These are phyloP conservation scores for Colletotrichum sp. DNA, from an alignment of 2,329 filamentous ascomycete species.

Conservation along the genomic window DNA sequence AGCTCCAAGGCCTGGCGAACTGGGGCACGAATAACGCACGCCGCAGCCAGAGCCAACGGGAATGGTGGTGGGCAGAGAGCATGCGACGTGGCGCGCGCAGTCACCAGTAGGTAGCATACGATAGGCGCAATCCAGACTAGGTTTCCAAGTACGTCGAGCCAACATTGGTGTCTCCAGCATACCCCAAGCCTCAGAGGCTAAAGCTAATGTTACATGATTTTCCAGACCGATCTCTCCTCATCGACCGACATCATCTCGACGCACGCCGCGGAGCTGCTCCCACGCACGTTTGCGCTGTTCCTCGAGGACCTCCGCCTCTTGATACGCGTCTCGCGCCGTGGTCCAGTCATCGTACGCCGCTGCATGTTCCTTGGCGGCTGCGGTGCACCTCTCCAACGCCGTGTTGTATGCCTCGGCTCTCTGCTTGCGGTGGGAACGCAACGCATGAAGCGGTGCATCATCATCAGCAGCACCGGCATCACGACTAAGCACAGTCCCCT, in stretches of 20 bases:
- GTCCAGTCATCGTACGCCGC: not conserved
- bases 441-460: not conserved
- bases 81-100: not conserved
- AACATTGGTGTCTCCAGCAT: not conserved
- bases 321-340: not conserved
- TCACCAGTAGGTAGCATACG: not conserved
- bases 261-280: not conserved
- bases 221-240: not conserved
- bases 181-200: not conserved
- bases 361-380: not conserved
- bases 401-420: not conserved
- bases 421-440: not conserved
- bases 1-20: not conserved
- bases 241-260: not conserved
- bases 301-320: not conserved
- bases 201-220: not conserved
- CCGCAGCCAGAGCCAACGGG: not conserved
- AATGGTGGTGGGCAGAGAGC: not conserved
- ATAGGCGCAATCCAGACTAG: not conserved
- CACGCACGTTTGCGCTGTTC: not conserved
- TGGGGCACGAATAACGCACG: not conserved
- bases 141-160: not conserved
- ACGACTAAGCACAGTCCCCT: not conserved
- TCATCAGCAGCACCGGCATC: not conserved
- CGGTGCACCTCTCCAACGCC: not conserved